Percentiles rank a stretch among this genome's conserved stretches.
Conservation (phyloP, 768 basidiomycete species). For the Galerina sulciceps region DNA sequence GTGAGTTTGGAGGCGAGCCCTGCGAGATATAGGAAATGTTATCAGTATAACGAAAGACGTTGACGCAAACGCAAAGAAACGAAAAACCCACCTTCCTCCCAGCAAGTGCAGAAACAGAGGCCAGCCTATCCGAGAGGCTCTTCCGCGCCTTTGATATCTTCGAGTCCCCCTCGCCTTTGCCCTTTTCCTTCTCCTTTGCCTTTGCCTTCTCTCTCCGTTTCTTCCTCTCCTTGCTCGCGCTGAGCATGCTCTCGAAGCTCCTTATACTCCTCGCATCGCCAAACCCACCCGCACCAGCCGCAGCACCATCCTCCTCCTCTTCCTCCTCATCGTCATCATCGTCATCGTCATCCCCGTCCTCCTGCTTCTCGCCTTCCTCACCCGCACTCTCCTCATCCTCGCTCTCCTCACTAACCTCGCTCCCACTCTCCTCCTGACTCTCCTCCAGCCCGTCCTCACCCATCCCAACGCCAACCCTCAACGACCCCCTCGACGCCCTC, state of each 20-base stretch:
- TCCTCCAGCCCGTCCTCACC: constrained; percentile 30
- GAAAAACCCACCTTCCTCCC: constrained; percentile 26
- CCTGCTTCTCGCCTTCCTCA: constrained; percentile 44
- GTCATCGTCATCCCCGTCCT: constrained; percentile 40
- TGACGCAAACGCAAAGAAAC: not conserved
- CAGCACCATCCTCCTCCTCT: constrained; percentile 33
- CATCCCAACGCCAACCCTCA: constrained; percentile 38
- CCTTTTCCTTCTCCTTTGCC: not conserved
- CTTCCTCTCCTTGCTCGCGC: constrained; percentile 37
- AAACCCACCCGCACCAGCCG: constrained; percentile 32
- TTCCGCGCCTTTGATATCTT: constrained; percentile 45
- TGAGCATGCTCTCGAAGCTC: constrained; percentile 90
- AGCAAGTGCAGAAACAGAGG: constrained; percentile 70
- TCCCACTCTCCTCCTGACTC: constrained; percentile 28
- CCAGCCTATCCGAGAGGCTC: constrained; percentile 82
- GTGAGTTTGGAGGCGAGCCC: constrained; percentile 32
- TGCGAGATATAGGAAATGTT: constrained; percentile 4
- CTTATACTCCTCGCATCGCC: constrained; percentile 75
- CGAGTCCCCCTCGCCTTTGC: not conserved
- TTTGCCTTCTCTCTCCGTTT: constrained; percentile 6
- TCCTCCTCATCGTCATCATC: constrained; percentile 48
- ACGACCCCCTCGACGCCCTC: constrained; percentile 34
- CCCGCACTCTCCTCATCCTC: constrained; percentile 40
- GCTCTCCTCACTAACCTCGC: constrained; percentile 50
- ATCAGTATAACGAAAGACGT: no score